Base-by-base conservation (phyloP, 176 grass and related monocot genomes). In the Puya raimondii region DNA sequence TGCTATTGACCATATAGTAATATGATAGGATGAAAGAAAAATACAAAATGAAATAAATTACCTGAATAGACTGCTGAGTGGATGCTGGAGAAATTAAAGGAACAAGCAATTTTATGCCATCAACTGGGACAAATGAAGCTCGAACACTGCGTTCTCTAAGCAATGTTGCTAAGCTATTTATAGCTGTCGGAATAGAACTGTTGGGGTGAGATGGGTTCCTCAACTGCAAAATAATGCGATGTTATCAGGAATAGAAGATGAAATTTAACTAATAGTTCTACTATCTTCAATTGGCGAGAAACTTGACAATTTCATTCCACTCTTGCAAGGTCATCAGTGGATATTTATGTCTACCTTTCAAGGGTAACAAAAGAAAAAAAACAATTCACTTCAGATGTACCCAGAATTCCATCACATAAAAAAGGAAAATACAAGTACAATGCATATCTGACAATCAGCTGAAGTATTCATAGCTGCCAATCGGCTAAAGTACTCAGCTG, bases 61-160 rank as follows among this genome's bases (percentile, higher is more conserved):
- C 94, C 89, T 99, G 94, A 75, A 86, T 93, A 70, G 94, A 93
- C 66, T 99, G 89, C 75, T 99, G 94, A 22, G 78, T 97, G 52
- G 87, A 90, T 49, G 89, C 89, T 72, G 93, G 89, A 27, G 84
- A 75, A 69, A 99, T 93, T 64, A 90, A 83, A 75, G 89, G 87
- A 88, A 99, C 88, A 61, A 99, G 75, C 27, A 88, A 70, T 68
- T 99, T 99, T 64, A 88, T 78, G 54, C 94, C 89, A 67, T 93
- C 87, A 20, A 74, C 67, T 78, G 88, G 79, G 50, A 97, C 89
- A 97, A 97, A 97, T 74, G 82, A 81, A 80, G 84, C 72, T 50
- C 89, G 82, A 67, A 86, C 81, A 57, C 81, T 72, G 65, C 59
- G 51, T 65, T 90, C 89, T 83, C 78, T 88, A 42, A 99, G 66